Evolutionary conservation across 352 stramenopile species (phyloP).

Genomic region (Bremia lactucae): DNA sequence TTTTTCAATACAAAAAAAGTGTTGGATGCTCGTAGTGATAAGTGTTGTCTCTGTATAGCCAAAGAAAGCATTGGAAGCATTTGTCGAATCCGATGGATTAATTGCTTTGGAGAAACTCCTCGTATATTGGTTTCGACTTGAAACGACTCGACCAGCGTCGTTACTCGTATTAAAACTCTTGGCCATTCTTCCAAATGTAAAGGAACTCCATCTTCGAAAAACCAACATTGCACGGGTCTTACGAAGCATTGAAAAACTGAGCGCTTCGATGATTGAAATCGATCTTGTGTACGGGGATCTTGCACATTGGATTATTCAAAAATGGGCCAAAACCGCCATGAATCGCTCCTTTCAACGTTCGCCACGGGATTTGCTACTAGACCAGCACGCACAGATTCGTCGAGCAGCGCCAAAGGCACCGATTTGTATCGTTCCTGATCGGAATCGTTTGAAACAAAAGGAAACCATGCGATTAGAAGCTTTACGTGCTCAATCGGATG

Average conservation of each 20-base stretch:
- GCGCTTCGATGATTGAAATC: conserved; percentile 26
- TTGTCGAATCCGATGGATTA: conserved; percentile 54
- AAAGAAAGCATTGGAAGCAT: conserved; percentile 41
- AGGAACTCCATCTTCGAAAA: conserved; percentile 33
- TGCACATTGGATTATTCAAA: conserved; percentile 50
- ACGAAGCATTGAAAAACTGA: conserved; percentile 31
- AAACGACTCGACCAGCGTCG: conserved; percentile 28
- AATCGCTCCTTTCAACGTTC: conserved; percentile 30
- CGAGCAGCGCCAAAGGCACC: conserved; percentile 16
- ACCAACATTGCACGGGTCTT: conserved; percentile 53
- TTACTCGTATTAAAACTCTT: conserved; percentile 56
- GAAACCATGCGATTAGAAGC: conserved; percentile 24
- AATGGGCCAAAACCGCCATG: conserved; percentile 40
- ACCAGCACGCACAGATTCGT: conserved; percentile 31
- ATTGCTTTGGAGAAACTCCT: conserved; percentile 39
- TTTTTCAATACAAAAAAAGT: background rate
- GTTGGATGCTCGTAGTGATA: background rate
- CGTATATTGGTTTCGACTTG: conserved; percentile 37
- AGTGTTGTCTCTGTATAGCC: conserved; percentile 14
- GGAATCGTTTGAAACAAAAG: conserved; percentile 13
- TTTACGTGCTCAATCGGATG: conserved; percentile 8
- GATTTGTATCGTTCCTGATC: conserved; percentile 18
- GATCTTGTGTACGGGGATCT: conserved; percentile 37
- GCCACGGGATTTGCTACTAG: conserved; percentile 27
- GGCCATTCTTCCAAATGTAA: conserved; percentile 41